Percentiles rank a stretch among this genome's conserved stretches.
phyloP scores from a whole-genome alignment of 805 yeast genomes.

The Yarrowia hollandica region DNA sequence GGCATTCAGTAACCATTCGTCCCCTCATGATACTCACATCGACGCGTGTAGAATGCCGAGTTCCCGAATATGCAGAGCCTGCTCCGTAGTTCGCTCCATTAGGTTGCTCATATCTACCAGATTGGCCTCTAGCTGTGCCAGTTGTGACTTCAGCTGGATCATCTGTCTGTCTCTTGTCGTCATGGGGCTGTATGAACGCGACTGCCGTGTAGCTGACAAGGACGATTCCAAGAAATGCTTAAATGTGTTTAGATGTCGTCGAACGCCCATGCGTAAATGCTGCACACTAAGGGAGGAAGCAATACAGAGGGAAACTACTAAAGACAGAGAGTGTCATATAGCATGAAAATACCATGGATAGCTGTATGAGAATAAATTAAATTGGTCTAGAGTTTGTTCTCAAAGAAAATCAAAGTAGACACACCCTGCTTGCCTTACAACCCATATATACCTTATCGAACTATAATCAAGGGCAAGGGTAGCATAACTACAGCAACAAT shows the following conservation, averaged over 20 bases:
- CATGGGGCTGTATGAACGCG: slow-evolving; percentile 38
- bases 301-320: too few relatives aligned
- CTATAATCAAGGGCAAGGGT: slow-evolving; percentile 21
- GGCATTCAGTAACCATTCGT: too few relatives aligned
- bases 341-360: too few relatives aligned
- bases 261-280: not conserved
- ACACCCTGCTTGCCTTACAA: too few relatives aligned
- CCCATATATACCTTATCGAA: slow-evolving; percentile 2
- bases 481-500: slow-evolving; percentile 18
- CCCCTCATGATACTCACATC: slow-evolving; percentile 45
- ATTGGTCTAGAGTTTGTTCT: too few relatives aligned
- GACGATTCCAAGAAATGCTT: too few relatives aligned
- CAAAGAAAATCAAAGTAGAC: too few relatives aligned
- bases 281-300: too few relatives aligned
- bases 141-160: slow-evolving; percentile 52
- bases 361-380: too few relatives aligned
- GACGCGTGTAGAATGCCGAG: slow-evolving; percentile 61
- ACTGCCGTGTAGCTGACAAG: too few relatives aligned
- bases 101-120: slow-evolving; percentile 54
- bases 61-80: slow-evolving; percentile 53
- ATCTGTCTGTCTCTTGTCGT: slow-evolving; percentile 45
- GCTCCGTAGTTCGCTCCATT: slow-evolving; percentile 52
- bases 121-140: slow-evolving; percentile 59
- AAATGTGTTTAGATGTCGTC: slow-evolving; percentile 1
- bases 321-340: too few relatives aligned